Conservation (phyloP, 208 protist genomes). For the Acanthamoeba healyi region DNA sequence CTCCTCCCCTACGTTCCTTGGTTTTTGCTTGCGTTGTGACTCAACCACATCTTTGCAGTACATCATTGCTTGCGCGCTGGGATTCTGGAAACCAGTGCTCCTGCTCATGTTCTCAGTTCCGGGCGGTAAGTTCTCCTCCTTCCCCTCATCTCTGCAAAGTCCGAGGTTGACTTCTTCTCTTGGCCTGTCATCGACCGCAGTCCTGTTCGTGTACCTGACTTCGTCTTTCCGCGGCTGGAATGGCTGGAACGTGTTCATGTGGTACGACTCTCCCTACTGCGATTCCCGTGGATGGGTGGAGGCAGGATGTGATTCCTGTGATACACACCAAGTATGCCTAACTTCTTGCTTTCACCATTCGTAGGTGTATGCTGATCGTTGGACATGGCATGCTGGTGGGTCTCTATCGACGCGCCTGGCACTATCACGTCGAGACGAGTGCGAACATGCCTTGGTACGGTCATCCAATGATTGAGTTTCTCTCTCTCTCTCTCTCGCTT, state of each 20-base stretch:
- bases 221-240: background rate
- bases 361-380: slow-evolving; percentile 41
- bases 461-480: too few relatives aligned
- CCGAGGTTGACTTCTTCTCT: background rate
- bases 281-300: too few relatives aligned
- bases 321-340: too few relatives aligned
- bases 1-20: too few relatives aligned
- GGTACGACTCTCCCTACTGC: background rate
- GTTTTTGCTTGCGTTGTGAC: too few relatives aligned
- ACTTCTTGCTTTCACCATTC: too few relatives aligned
- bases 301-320: too few relatives aligned
- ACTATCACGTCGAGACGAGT: background rate
- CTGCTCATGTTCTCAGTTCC: slow-evolving; percentile 51
- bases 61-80: slow-evolving; percentile 24
- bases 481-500: too few relatives aligned
- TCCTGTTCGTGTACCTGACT: slow-evolving; percentile 41
- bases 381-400: slow-evolving; percentile 49
- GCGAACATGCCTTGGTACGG: background rate
- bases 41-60: too few relatives aligned
- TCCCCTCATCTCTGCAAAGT: too few relatives aligned
- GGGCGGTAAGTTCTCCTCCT: background rate
- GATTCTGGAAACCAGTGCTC: slow-evolving; percentile 24
- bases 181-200: background rate
- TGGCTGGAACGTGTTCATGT: slow-evolving; percentile 68
- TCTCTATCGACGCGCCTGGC: slow-evolving; percentile 19